Conservation (phyloP, 805 yeast genomes). For the Diddensiella caesifluorescens region DNA sequence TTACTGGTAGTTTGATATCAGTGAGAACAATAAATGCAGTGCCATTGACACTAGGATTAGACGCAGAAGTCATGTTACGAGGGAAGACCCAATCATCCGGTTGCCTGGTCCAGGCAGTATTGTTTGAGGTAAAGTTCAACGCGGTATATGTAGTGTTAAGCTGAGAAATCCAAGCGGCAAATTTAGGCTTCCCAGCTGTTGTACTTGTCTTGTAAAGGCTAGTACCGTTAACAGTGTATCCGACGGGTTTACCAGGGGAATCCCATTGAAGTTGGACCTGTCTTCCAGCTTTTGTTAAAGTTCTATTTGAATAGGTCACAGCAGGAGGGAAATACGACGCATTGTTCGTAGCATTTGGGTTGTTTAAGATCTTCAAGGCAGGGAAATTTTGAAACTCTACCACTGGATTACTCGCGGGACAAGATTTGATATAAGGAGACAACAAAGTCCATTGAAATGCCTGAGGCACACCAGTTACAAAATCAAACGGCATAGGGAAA, state of each 20-base stretch:
- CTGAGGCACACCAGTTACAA: constrained; percentile 1
- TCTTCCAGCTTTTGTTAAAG: background rate
- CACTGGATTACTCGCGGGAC: constrained; percentile 2
- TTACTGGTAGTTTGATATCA: background rate
- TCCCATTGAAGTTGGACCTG: constrained; percentile 4
- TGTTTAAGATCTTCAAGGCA: background rate
- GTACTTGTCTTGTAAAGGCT: background rate
- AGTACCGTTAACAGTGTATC: constrained; percentile 2
- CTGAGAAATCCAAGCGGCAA: constrained; percentile 6
- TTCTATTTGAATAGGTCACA: background rate
- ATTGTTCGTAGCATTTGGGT: constrained; percentile 4
- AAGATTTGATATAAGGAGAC: constrained; percentile 3
- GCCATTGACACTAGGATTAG: constrained; percentile 1
- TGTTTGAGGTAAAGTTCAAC: constrained; percentile 2
- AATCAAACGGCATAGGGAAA: constrained; percentile 1
- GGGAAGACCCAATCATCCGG: background rate
- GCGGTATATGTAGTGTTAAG: constrained; percentile 5
- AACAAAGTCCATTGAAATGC: constrained; percentile 3
- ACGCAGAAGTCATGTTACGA: background rate
- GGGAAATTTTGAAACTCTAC: constrained; percentile 5
- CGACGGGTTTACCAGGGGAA: constrained; percentile 1
- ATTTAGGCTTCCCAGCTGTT: constrained; percentile 1
- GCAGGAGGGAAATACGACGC: constrained; percentile 5
- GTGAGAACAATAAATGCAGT: constrained; percentile 2
- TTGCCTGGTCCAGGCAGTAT: background rate